These are phyloP conservation scores for Stagonosporopsis rhizophila DNA, from an alignment of 2,329 filamentous ascomycete genomes.

Conservation along the genomic window DNA sequence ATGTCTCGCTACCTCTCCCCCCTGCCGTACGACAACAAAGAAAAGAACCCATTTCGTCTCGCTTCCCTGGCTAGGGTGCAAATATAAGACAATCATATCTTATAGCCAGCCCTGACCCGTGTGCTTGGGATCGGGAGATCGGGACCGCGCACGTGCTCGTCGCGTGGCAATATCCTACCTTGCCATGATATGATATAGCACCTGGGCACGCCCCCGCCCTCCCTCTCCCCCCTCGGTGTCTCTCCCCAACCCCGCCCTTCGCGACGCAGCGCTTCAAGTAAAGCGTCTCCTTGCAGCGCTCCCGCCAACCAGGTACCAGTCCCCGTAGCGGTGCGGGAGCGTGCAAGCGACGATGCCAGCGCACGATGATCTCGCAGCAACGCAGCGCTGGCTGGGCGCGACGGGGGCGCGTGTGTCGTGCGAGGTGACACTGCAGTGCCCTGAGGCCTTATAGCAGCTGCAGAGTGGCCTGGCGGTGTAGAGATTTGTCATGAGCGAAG, in stretches of 20 bases:
- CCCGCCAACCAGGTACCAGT: constrained; percentile 5
- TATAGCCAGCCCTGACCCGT: constrained; percentile 6
- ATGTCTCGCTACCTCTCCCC: constrained; percentile 1
- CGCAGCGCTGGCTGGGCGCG: background rate
- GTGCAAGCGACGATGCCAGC: constrained; percentile 2
- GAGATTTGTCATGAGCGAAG: background rate
- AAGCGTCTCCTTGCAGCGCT: background rate
- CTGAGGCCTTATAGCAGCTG: background rate
- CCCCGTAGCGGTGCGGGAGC: background rate
- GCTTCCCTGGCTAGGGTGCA: background rate
- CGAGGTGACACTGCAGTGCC: background rate
- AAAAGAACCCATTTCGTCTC: background rate
- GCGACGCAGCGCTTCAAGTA: background rate
- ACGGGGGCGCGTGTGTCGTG: background rate
- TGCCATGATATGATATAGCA: background rate
- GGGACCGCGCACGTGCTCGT: constrained; percentile 9
- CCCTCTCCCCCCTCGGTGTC: background rate
- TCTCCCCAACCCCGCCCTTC: background rate
- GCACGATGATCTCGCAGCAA: background rate
- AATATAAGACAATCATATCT: constrained; percentile 4
- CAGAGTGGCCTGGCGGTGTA: background rate
- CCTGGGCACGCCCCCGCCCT: background rate
- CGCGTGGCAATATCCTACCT: constrained; percentile 10
- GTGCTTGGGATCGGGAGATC: constrained; percentile 1
- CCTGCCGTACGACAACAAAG: background rate